Evolutionary conservation across 2,329 filamentous ascomycete genomes (phyloP).

Genomic region (Microsporum ferrugineum): DNA sequence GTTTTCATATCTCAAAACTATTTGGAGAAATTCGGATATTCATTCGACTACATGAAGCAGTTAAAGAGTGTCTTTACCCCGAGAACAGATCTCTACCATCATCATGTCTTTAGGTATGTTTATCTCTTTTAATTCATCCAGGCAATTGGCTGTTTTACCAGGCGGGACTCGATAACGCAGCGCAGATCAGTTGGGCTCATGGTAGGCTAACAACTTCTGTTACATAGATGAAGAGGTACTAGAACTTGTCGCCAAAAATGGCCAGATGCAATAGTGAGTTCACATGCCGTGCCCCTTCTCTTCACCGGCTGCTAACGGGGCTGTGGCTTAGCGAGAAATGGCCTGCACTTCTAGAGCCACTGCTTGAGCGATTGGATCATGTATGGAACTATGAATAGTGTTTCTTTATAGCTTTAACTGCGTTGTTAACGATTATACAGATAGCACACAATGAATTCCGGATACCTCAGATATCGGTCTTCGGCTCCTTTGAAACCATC

Average conservation of each 20-base stretch:
- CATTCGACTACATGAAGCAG: background rate
- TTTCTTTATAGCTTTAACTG: background rate
- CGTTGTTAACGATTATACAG: conserved; percentile 35
- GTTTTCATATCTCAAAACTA: background rate
- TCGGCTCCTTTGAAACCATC: conserved; percentile 26
- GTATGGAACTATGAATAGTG: conserved; percentile 28
- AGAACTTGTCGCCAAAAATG: conserved; percentile 46
- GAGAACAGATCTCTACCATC: background rate
- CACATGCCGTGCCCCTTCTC: background rate
- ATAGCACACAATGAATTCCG: conserved; percentile 67
- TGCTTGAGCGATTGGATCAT: conserved; percentile 58
- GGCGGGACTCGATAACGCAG: background rate
- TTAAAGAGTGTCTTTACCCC: background rate
- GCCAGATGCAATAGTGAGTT: conserved; percentile 46
- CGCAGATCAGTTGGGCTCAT: background rate
- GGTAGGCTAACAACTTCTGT: conserved; percentile 19
- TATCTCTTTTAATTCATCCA: background rate
- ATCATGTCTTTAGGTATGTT: conserved; percentile 8
- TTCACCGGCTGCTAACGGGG: conserved; percentile 22
- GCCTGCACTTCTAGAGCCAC: conserved; percentile 53
- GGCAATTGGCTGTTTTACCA: background rate
- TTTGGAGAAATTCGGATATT: background rate
- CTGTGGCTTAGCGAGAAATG: conserved; percentile 49
- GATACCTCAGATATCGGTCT: conserved; percentile 47
- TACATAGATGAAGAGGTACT: conserved; percentile 42